These are phyloP conservation scores for Rhamnella rubrinervis DNA, from an alignment of 331 rosid species.

Conservation along the genomic window DNA sequence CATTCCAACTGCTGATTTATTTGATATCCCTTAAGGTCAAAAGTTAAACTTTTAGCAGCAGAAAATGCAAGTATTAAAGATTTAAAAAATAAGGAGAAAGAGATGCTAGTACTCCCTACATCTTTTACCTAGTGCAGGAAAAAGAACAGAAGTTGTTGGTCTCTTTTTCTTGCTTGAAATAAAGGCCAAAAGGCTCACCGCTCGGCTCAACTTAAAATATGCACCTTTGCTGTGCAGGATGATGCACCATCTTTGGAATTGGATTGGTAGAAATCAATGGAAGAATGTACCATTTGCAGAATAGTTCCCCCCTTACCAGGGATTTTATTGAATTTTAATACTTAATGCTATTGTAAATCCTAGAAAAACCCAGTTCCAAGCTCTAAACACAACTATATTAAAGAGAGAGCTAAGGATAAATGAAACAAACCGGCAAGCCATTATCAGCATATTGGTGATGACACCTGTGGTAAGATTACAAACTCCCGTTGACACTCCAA, in stretches of 20 bases:
- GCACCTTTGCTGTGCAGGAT: constrained; percentile 52
- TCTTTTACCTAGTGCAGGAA: constrained; percentile 82
- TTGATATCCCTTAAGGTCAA: constrained; percentile 68
- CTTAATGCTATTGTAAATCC: constrained; percentile 35
- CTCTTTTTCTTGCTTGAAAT: constrained; percentile 79
- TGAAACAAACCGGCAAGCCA: constrained; percentile 36
- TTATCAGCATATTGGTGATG: constrained; percentile 31
- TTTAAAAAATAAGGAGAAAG: constrained; percentile 52
- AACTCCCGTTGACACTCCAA: constrained; percentile 36
- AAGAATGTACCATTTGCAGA: constrained; percentile 40
- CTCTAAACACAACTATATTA: constrained; percentile 35
- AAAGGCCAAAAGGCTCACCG: constrained; percentile 58
- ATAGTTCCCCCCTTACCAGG: constrained; percentile 67
- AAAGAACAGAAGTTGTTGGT: constrained; percentile 66
- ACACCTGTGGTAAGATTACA: constrained; percentile 35
- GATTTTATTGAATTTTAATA: constrained; percentile 38
- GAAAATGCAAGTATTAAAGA: constrained; percentile 49
- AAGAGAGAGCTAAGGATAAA: constrained; percentile 28
- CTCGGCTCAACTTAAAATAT: constrained; percentile 64
- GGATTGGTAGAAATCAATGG: constrained; percentile 42
- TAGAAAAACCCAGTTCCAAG: constrained; percentile 38
- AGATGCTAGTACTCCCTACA: constrained; percentile 76
- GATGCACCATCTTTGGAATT: constrained; percentile 52
- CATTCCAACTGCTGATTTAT: constrained; percentile 65
- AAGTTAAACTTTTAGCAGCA: constrained; percentile 66